phyloP scores from a whole-genome alignment of 768 basidiomycete genomes.

The Cystobasidium onofrii region DNA sequence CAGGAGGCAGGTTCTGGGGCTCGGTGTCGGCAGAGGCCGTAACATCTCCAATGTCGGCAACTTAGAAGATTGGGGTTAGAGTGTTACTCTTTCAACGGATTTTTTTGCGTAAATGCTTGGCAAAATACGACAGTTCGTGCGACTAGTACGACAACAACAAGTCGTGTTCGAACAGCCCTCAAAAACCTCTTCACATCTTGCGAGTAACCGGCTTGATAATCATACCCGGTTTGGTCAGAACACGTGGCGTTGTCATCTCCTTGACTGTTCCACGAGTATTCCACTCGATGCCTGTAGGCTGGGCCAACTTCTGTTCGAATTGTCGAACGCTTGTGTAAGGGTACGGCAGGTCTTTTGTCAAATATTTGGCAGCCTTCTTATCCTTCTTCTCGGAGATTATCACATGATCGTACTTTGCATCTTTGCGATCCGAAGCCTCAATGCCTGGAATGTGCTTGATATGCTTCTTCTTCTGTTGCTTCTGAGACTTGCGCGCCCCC shows the following conservation, averaged over 20 bases:
- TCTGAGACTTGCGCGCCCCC: slow-evolving; percentile 51
- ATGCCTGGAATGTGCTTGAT: slow-evolving; percentile 77
- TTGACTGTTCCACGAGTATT: slow-evolving; percentile 60
- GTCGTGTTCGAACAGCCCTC: too few species aligned
- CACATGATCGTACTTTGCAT: slow-evolving; percentile 73
- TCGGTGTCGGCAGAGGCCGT: slow-evolving; percentile 25
- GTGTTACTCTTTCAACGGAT: too few species aligned
- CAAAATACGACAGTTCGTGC: too few species aligned
- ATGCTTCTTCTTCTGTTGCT: slow-evolving; percentile 52
- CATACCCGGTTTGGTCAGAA: slow-evolving; percentile 39
- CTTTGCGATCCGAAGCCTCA: slow-evolving; percentile 67
- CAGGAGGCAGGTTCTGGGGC: slow-evolving; percentile 32
- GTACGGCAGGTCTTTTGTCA: slow-evolving; percentile 81
- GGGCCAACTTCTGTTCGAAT: slow-evolving; percentile 74
- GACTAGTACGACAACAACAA: too few species aligned
- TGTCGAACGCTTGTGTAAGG: slow-evolving; percentile 91
- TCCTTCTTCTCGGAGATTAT: slow-evolving; percentile 95
- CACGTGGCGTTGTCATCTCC: slow-evolving; percentile 39
- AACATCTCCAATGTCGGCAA: slow-evolving; percentile 16
- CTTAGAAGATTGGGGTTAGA: slow-evolving; percentile 11
- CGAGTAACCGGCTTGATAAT: slow-evolving; percentile 38
- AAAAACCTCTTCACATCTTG: background rate
- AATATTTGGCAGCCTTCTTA: slow-evolving; percentile 83
- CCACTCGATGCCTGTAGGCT: slow-evolving; percentile 83
- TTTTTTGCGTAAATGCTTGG: too few species aligned